phyloP scores from a whole-genome alignment of 148 eudicot genomes.

The Nyssa sinensis region DNA sequence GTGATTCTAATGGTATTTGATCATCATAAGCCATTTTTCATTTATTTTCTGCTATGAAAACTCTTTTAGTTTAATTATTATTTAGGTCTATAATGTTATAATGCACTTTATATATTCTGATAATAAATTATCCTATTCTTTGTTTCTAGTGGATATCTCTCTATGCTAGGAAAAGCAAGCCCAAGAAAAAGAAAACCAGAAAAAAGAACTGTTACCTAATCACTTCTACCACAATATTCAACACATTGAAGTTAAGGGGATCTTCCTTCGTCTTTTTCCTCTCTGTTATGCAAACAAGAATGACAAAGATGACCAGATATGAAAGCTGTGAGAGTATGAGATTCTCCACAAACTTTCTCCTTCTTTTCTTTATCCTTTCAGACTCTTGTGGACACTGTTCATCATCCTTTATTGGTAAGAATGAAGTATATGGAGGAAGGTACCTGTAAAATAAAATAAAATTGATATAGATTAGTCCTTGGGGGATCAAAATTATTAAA shows the following conservation, averaged over 20 bases:
- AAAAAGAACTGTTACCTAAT: slow-evolving; percentile 39
- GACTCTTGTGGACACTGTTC: not conserved
- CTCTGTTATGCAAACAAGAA: slow-evolving; percentile 63
- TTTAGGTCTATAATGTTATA: not conserved
- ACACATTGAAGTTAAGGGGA: slow-evolving; percentile 71
- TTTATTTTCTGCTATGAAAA: not conserved
- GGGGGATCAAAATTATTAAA: not conserved
- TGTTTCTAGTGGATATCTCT: too few relatives aligned
- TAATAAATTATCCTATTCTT: too few relatives aligned
- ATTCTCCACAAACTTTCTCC: slow-evolving; percentile 20
- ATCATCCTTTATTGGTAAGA: slow-evolving; percentile 25
- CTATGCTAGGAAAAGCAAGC: too few relatives aligned
- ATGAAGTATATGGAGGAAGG: slow-evolving; percentile 45
- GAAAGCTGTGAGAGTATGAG: slow-evolving; percentile 47
- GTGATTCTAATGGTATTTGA: too few relatives aligned
- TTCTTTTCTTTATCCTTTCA: slow-evolving; percentile 18
- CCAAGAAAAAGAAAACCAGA: not conserved
- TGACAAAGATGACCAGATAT: slow-evolving; percentile 44
- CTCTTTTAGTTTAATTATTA: not conserved
- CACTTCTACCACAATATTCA: slow-evolving; percentile 61
- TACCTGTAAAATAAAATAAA: slow-evolving; percentile 31
- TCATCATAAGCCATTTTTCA: too few relatives aligned
- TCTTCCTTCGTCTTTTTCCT: slow-evolving; percentile 48
- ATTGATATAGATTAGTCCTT: not conserved
- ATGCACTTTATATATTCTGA: too few relatives aligned